Evolutionary conservation across 225 moss, liverwort and hornwort species (phyloP), one percentile per base, ranked within the genome.

Genomic region (Marchantia polymorpha): DNA sequence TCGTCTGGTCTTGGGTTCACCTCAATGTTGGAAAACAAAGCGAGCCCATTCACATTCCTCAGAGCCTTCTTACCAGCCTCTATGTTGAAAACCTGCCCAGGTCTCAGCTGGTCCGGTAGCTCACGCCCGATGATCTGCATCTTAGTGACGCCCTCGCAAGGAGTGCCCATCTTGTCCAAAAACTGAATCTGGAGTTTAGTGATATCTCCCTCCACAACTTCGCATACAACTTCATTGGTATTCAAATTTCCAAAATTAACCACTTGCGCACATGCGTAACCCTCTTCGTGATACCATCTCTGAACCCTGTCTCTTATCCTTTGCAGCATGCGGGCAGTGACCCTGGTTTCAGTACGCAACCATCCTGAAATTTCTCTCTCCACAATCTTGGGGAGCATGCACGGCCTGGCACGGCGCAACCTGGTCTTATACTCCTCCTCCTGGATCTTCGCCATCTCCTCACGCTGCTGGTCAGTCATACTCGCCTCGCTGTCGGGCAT

Each of bases 271-370:
- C 94, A 96, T 22, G 94, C 96, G 51, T 96, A 96, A 46, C 96
- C 94, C 88, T 96, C 96, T 73, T 96, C 94, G 77, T 96, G 93
- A 75, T 96, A 96, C 96, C 94, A 94, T 78, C 86, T 94, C 79
- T 96, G 96, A 25, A 96, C 96, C 29, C 94, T 90, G 77, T 93
- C 96, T 79, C 94, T 89, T 65, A 96, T 96, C 58, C 87, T 92
- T 86, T 96, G 94, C 23, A 96, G 90, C 94, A 96, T 94, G 70
- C 94, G 88, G 20, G 94, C 94, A 75, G 92, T 94, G 17, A 96
- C 94, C 75, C 92, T 83, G n/a, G 96, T 96, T 81, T 96, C 92
- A 39, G 91, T 89, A 48, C 94, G 90, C 63, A 96, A 83, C 96
- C 96, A 96, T 59, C 92, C 88, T 3, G 94, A 94, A 72, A 96